These are phyloP conservation scores for Ophiostoma himal-ulmi DNA, from an alignment of 2,329 filamentous ascomycete species.

Conservation along the genomic window DNA sequence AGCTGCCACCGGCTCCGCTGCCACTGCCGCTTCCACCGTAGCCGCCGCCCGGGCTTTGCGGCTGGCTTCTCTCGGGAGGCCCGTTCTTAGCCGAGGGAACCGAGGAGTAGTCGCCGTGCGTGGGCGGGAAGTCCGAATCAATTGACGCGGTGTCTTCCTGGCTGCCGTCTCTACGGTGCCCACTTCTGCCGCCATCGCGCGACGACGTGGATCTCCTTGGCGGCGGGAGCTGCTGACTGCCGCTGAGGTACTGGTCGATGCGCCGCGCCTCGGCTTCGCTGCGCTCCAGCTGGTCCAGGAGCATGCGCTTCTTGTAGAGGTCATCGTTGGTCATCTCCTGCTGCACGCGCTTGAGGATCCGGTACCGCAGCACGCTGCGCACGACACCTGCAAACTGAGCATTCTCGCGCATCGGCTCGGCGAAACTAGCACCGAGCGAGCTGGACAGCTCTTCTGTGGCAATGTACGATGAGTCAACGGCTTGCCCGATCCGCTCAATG, in stretches of 20 bases:
- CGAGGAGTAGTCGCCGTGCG: slow-evolving; percentile 66
- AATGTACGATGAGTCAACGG: slow-evolving; percentile 92
- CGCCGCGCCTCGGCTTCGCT: slow-evolving; percentile 90
- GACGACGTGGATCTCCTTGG: slow-evolving; percentile 29
- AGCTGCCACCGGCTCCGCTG: slow-evolving; percentile 28
- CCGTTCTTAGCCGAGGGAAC: slow-evolving; percentile 70
- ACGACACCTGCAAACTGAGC: slow-evolving; percentile 96
- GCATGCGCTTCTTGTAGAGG: slow-evolving; percentile 73
- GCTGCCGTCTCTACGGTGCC: slow-evolving; percentile 50
- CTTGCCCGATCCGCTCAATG: slow-evolving; percentile 91
- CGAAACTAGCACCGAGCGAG: slow-evolving; percentile 85
- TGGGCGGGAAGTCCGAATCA: slow-evolving; percentile 92
- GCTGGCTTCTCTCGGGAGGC: slow-evolving; percentile 45
- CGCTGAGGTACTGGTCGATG: slow-evolving; percentile 81
- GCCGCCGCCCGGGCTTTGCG: slow-evolving; percentile 25
- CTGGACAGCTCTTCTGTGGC: slow-evolving; percentile 86
- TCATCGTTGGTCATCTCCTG: slow-evolving; percentile 97
- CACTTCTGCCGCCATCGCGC: slow-evolving; percentile 21
- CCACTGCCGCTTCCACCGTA: slow-evolving; percentile 28
- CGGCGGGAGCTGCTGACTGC: neutral
- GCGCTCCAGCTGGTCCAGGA: slow-evolving; percentile 83
- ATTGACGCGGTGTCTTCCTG: slow-evolving; percentile 80
- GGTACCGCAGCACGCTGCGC: slow-evolving; percentile 77
- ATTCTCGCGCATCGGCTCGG: slow-evolving; percentile 95
- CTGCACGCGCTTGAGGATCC: slow-evolving; percentile 89